Percentiles rank a stretch among this genome's conserved stretches.
Conservation (phyloP, 768 basidiomycete genomes). For the Lentinula detonsa region DNA sequence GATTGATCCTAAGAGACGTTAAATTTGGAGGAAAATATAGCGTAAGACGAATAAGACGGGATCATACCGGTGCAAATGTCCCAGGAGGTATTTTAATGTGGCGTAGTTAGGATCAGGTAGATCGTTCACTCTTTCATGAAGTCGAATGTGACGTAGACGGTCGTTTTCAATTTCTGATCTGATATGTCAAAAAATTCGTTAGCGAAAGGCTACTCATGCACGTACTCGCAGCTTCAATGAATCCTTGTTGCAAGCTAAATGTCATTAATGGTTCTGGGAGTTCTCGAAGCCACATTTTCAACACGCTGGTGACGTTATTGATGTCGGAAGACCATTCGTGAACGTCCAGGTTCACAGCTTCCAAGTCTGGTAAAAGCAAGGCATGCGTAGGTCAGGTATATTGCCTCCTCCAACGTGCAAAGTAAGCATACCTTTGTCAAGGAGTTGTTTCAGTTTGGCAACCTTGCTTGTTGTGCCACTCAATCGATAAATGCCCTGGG, state of each 20-base stretch:
- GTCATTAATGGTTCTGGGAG: constrained; percentile 93
- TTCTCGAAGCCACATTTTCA: constrained; percentile 96
- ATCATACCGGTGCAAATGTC: constrained; percentile 79
- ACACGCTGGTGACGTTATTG: constrained; percentile 89
- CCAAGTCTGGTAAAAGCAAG: constrained; percentile 50
- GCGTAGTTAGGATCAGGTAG: constrained; percentile 99
- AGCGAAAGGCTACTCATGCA: constrained; percentile 6
- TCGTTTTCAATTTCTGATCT: constrained; percentile 83
- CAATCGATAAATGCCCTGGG: constrained; percentile 89
- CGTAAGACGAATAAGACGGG: neutral
- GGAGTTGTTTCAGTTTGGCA: constrained; percentile 67
- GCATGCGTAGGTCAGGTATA: neutral
- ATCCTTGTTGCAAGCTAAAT: constrained; percentile 75
- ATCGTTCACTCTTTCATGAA: constrained; percentile 97
- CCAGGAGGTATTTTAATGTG: constrained; percentile 91
- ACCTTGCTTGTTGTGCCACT: constrained; percentile 90
- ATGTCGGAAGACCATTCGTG: constrained; percentile 93
- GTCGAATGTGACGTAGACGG: constrained; percentile 86
- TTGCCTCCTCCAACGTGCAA: neutral
- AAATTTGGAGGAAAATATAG: constrained; percentile 4
- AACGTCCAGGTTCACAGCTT: constrained; percentile 79
- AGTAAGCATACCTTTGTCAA: constrained; percentile 69
- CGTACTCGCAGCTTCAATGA: constrained; percentile 94
- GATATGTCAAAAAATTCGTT: neutral
- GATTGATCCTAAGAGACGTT: constrained; percentile 52